Base-by-base conservation (phyloP, 1,284 basidiomycete species). In the Ustilago bromivora region DNA sequence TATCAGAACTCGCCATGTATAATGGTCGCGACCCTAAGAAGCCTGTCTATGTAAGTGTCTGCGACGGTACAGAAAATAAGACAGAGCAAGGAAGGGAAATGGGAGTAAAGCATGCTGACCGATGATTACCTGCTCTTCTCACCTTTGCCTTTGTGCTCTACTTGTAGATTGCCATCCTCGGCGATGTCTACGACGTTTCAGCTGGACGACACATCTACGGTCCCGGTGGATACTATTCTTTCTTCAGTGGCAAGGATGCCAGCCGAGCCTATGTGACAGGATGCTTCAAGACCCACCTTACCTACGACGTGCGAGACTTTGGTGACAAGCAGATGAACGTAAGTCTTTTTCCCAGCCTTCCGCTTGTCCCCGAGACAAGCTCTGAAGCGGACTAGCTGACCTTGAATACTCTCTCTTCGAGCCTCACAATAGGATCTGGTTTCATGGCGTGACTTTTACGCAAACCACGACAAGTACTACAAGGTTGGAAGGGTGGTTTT, bases 141-240 rank as follows among this genome's bases (percentile, higher is more conserved):
- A 17, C 17, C 11, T 11, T 15, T 17, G 11, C 31, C 10, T 31
- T 6, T 19, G 31, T 43, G 38, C 41, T 19, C n/a, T 34, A 2
- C 40, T 53, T 28, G 34, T 51, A 68, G 66, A 59, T 83, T 31
- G 67, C 79, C 28, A 93, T 98, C 83, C 92, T 95, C 84, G 94
- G 94, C 19, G 92, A 93, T 62, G 95, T 99, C 2, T 98, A 92
- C 88, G 96, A 99, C 84, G 96, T 99, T 49, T 91, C 91, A 40
- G 87, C 88, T 51, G 91, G 91, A 79, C 89, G 91, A 56, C 88
- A 90, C 66, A 91, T 93, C n/a, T 98, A 98, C 86, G 94, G 95
- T 1, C 80, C 81, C 0, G 81, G 82, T 13, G 82, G 84, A 15
- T 69, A 72, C 35, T 86, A 86, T 54, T 61, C 71, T 28, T 81